These are phyloP conservation scores for Tuber microsphaerosporum DNA, from an alignment of 495 filamentous ascomycete genomes.

Conservation along the genomic window DNA sequence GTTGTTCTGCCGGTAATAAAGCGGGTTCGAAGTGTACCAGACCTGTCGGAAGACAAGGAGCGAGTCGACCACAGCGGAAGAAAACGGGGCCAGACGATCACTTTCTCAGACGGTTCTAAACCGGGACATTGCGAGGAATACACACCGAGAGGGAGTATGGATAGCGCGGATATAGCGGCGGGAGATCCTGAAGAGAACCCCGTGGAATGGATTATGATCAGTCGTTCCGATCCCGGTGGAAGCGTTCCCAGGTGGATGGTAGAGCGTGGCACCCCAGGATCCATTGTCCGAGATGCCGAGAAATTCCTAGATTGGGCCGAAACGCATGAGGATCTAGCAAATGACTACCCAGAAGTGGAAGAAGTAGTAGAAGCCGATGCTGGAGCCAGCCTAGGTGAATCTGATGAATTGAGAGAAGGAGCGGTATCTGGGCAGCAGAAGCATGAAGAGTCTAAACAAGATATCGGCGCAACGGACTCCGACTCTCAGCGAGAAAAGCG, in stretches of 20 bases:
- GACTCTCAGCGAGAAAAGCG: neutral
- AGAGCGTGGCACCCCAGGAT: conserved; percentile 77
- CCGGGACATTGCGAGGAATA: conserved; percentile 31
- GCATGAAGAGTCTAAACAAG: conserved; percentile 3
- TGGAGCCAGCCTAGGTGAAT: conserved; percentile 8
- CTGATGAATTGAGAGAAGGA: neutral
- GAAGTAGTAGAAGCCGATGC: conserved; percentile 9
- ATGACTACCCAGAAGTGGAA: conserved; percentile 3
- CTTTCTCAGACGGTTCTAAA: conserved; percentile 46
- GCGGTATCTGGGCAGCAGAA: conserved; percentile 8
- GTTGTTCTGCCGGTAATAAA: conserved; percentile 27
- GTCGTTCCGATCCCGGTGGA: conserved; percentile 86
- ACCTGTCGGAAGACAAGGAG: conserved; percentile 16
- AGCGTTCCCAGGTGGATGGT: conserved; percentile 91
- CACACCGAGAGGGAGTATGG: conserved; percentile 4
- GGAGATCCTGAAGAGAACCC: conserved; percentile 50
- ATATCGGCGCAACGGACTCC: neutral
- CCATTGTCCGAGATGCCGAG: conserved; percentile 71
- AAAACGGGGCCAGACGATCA: conserved; percentile 48
- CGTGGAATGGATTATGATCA: conserved; percentile 96
- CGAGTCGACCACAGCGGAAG: conserved; percentile 20
- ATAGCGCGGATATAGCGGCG: conserved; percentile 13
- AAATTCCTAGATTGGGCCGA: conserved; percentile 76
- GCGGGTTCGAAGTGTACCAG: conserved; percentile 41
- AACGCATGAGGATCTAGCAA: conserved; percentile 8